Conservation (phyloP, 768 basidiomycete genomes). For the Tricholoma flavovirens region DNA sequence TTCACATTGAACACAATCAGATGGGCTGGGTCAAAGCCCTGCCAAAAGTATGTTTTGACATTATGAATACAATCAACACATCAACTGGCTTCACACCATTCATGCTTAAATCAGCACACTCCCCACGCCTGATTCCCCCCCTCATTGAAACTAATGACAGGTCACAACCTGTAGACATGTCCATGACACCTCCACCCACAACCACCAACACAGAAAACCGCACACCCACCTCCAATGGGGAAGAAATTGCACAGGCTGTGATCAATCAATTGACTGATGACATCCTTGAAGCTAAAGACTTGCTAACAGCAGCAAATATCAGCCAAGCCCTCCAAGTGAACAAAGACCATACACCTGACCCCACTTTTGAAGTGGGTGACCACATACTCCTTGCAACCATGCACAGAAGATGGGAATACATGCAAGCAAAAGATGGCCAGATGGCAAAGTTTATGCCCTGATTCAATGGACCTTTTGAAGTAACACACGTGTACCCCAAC, state of each 20-base stretch:
- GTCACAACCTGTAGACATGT: neutral
- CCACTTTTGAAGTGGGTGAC: too few relatives aligned
- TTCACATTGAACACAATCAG: slow-evolving; percentile 18
- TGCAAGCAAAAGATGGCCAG: too few relatives aligned
- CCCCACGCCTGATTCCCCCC: slow-evolving; percentile 13
- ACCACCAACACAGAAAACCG: neutral
- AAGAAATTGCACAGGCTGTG: neutral
- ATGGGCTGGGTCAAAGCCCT: slow-evolving; percentile 19
- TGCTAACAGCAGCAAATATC: neutral
- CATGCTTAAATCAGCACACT: slow-evolving; percentile 17
- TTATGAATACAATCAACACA: slow-evolving; percentile 22
- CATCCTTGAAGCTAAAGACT: neutral
- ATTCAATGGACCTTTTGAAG: neutral
- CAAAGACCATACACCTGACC: neutral
- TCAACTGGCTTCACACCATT: too few relatives aligned
- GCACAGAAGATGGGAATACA: too few relatives aligned
- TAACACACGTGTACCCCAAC: neutral
- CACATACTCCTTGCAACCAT: neutral
- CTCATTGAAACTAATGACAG: neutral
- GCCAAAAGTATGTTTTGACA: too few relatives aligned
- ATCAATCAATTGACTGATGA: neutral
- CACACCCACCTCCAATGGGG: neutral
- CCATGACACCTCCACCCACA: neutral
- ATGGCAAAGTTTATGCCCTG: neutral
- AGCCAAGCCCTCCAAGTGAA: neutral